A percentile compares a stretch with the other conserved stretches of the same genome.
These are phyloP conservation scores for Helminthosporium solani DNA, from an alignment of 2,329 filamentous ascomycete genomes.

Conservation along the genomic window DNA sequence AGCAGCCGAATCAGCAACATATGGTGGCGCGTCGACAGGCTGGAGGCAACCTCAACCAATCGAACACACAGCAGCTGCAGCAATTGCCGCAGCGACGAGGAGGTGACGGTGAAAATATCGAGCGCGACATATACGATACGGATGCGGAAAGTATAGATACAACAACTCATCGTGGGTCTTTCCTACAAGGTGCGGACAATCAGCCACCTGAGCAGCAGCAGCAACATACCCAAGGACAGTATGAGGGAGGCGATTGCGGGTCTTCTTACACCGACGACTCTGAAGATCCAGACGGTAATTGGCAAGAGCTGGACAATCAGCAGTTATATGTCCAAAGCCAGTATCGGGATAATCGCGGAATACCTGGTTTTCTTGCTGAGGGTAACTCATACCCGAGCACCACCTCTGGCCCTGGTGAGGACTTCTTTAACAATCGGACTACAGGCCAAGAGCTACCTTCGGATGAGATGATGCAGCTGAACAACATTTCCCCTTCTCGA, in stretches of 20 bases:
- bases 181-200: conserved; percentile 19
- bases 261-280: conserved; percentile 11
- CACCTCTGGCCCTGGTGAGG: conserved; percentile 31
- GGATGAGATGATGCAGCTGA: conserved; percentile 4
- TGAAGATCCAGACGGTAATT: conserved; percentile 8
- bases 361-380: conserved; percentile 11
- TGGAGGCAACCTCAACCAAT: background rate
- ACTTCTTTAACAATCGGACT: conserved; percentile 15
- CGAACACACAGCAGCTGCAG: conserved; percentile 12
- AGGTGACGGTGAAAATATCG: conserved; percentile 14
- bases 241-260: conserved; percentile 7
- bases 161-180: conserved; percentile 26
- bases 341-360: background rate
- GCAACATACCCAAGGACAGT: conserved; percentile 7
- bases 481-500: conserved; percentile 11
- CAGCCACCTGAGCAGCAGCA: conserved; percentile 11
- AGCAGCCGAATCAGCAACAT: conserved; percentile 11
- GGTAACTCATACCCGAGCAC: conserved; percentile 43
- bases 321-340: conserved; percentile 3
- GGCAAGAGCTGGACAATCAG: background rate
- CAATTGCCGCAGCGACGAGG: conserved; percentile 11
- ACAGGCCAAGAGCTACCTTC: conserved; percentile 11
- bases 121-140: conserved; percentile 37
- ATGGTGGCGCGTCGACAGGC: background rate
- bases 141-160: conserved; percentile 42